Evolutionary conservation across 2,329 filamentous ascomycete species (phyloP).

Genomic region (Colletotrichum eleusines): DNA sequence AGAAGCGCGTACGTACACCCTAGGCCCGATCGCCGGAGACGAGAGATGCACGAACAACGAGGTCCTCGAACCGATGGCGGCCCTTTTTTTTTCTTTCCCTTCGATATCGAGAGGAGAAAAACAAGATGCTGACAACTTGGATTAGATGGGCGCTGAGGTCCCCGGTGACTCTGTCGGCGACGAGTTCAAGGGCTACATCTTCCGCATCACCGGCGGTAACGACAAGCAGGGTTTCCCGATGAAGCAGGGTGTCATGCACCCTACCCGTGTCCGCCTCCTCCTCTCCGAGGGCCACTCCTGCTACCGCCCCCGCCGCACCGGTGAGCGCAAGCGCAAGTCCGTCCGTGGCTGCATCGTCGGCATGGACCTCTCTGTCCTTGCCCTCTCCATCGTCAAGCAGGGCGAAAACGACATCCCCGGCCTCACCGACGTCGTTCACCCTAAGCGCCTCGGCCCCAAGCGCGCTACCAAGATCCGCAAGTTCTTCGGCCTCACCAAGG

Average conservation of each 20-base stretch:
- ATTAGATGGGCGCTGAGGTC: conserved; percentile 89
- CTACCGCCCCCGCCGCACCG: conserved; percentile 97
- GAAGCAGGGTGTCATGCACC: conserved; percentile 99
- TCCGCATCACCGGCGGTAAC: conserved; percentile 99
- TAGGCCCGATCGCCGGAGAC: conserved; percentile 28
- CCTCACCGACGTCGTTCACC: conserved; percentile 96
- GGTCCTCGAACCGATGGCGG: conserved; percentile 30
- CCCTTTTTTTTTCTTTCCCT: neutral
- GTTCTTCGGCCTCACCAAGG: conserved; percentile 99
- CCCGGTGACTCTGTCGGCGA: conserved; percentile 94
- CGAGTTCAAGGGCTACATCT: conserved; percentile 99
- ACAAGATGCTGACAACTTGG: conserved; percentile 50
- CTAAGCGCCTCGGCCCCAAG: conserved; percentile 99
- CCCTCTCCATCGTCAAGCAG: conserved; percentile 97
- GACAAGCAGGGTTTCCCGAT: conserved; percentile 99
- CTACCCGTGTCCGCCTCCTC: conserved; percentile 97
- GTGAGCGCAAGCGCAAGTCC: conserved; percentile 99
- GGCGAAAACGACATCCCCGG: conserved; percentile 94
- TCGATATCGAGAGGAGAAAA: conserved; percentile 14
- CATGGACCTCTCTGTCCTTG: conserved; percentile 94
- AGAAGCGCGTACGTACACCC: conserved; percentile 81
- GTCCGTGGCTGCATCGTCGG: conserved; percentile 99
- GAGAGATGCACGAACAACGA: conserved; percentile 51
- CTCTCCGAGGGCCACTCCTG: conserved; percentile 97
- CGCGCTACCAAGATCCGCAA: conserved; percentile 99